A percentile compares a stretch with the other conserved stretches of the same genome.
phyloP scores from a whole-genome alignment of 495 filamentous ascomycete genomes.

The Aspergillus panamensis region DNA sequence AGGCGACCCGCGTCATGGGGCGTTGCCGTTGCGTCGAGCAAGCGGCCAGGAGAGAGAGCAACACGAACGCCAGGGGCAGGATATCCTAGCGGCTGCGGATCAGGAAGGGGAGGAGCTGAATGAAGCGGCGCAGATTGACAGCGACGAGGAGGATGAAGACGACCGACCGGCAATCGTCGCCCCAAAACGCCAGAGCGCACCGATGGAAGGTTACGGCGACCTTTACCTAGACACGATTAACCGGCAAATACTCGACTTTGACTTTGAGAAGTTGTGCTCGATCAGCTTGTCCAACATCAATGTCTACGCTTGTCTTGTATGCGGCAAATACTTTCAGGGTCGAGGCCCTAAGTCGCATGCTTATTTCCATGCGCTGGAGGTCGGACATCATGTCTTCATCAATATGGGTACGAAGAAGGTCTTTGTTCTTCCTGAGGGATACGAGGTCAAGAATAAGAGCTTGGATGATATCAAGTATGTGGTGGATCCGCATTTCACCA shows the following conservation, averaged over 20 bases:
- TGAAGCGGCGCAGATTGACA: conserved; percentile 34
- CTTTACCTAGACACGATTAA: conserved; percentile 98
- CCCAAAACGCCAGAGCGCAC: conserved; percentile 64
- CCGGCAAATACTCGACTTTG: conserved; percentile 81
- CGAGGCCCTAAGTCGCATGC: conserved; percentile 91
- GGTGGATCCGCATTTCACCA: conserved; percentile 83
- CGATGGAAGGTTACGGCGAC: conserved; percentile 86
- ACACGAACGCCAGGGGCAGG: conserved; percentile 36
- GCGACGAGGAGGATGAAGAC: conserved; percentile 33
- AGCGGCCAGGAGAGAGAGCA: conserved; percentile 31
- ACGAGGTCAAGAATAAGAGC: conserved; percentile 92
- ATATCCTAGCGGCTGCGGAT: conserved; percentile 38
- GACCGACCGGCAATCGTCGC: conserved; percentile 40
- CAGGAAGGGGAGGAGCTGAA: conserved; percentile 40
- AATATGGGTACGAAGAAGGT: conserved; percentile 95
- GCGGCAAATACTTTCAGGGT: conserved; percentile 96
- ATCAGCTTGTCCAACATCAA: conserved; percentile 96
- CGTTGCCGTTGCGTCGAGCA: conserved; percentile 35
- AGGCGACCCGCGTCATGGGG: conserved; percentile 38
- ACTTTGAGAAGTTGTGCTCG: conserved; percentile 98
- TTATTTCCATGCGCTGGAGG: conserved; percentile 95
- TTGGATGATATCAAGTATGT: conserved; percentile 99
- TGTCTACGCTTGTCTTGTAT: conserved; percentile 96
- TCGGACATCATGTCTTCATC: conserved; percentile 94
- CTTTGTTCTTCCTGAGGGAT: conserved; percentile 94